Evolutionary conservation across 495 filamentous ascomycete species (phyloP).

Genomic region (Hamigera avellanea): DNA sequence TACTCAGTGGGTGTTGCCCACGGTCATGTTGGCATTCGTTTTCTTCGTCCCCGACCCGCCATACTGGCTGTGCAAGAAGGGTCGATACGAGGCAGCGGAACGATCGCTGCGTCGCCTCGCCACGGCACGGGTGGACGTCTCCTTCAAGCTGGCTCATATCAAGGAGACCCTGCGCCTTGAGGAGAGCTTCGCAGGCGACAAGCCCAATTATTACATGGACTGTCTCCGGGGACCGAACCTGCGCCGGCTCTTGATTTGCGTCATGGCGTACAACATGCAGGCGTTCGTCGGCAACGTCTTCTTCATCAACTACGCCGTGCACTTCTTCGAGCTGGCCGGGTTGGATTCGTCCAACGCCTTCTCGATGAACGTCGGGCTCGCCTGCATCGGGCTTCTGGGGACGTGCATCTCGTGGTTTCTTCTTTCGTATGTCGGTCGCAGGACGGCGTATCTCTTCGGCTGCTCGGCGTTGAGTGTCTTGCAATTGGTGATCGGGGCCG

Average conservation of each 20-base stretch:
- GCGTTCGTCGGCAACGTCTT: slow-evolving; percentile 22
- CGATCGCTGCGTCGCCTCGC: slow-evolving; percentile 22
- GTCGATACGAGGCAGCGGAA: slow-evolving; percentile 26
- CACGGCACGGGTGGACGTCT: slow-evolving; percentile 5
- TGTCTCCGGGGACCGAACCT: slow-evolving; percentile 34
- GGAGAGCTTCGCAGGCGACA: slow-evolving; percentile 20
- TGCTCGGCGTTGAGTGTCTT: slow-evolving; percentile 35
- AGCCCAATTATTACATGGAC: slow-evolving; percentile 30
- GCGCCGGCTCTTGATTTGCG: slow-evolving; percentile 33
- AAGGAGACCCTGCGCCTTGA: slow-evolving; percentile 25
- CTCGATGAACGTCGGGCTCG: slow-evolving; percentile 53
- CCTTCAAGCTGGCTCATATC: slow-evolving; percentile 18
- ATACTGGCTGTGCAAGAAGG: slow-evolving; percentile 35
- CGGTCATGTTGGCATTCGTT: slow-evolving; percentile 22
- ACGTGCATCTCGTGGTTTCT: slow-evolving; percentile 55
- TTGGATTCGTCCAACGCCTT: slow-evolving; percentile 45
- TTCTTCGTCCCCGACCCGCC: slow-evolving; percentile 38
- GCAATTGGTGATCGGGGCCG: slow-evolving; percentile 45
- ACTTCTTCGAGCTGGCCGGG: slow-evolving; percentile 49
- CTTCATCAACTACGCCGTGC: slow-evolving; percentile 24
- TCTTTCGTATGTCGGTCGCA: slow-evolving; percentile 46
- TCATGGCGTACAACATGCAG: slow-evolving; percentile 40
- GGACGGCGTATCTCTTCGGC: slow-evolving; percentile 45
- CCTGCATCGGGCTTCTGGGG: slow-evolving; percentile 52
- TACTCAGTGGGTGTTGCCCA: slow-evolving; percentile 23